A percentile compares a stretch with the other conserved stretches of the same genome.
Conservation (phyloP, 495 filamentous ascomycete species). For the Schizothecium vesticola region DNA sequence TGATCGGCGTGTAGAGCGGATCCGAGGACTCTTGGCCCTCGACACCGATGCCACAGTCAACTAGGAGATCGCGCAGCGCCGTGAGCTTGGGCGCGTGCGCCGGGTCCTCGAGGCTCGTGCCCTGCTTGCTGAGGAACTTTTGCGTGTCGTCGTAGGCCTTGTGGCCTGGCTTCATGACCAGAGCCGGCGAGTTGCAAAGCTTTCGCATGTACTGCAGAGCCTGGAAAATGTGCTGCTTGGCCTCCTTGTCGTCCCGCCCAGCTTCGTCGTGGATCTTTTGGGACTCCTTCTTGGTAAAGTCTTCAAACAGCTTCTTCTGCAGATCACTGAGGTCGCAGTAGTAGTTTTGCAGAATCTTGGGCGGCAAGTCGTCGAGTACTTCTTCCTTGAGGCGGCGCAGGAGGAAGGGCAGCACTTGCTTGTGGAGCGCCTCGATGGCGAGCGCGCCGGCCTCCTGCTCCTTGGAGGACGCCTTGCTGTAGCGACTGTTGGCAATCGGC, state of each 20-base stretch:
- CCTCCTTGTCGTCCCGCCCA: constrained; percentile 72
- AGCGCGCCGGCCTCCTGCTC: constrained; percentile 96
- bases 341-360: constrained; percentile 98
- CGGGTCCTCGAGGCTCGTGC: constrained; percentile 74
- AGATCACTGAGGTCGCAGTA: constrained; percentile 97
- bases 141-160: constrained; percentile 85
- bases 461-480: constrained; percentile 94
- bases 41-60: constrained; percentile 92
- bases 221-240: constrained; percentile 98
- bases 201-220: constrained; percentile 99
- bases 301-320: constrained; percentile 90
- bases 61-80: constrained; percentile 79
- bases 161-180: constrained; percentile 91
- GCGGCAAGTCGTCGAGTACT: constrained; percentile 90
- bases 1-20: constrained; percentile 65
- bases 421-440: constrained; percentile 94
- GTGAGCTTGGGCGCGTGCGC: constrained; percentile 88
- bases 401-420: constrained; percentile 95
- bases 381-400: constrained; percentile 96
- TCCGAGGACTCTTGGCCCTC: constrained; percentile 62
- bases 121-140: constrained; percentile 60
- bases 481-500: constrained; percentile 89
- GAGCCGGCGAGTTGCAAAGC: constrained; percentile 91
- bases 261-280: constrained; percentile 75
- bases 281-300: constrained; percentile 89